Evolutionary conservation across 768 basidiomycete species (phyloP).

Genomic region (Leccinum disarticulatum): DNA sequence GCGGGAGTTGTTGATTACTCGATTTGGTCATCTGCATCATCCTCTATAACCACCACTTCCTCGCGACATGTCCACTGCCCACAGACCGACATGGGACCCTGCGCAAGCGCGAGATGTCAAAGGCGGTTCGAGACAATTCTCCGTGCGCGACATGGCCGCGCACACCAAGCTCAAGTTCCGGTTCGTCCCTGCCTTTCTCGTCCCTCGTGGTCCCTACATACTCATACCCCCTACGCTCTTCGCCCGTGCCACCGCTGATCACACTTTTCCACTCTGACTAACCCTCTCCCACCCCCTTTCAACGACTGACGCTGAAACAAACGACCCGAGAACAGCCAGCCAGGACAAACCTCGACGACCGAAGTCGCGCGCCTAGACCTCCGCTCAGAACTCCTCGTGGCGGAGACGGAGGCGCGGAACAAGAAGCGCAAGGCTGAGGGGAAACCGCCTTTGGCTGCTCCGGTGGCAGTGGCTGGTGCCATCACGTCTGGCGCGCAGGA

Average conservation of each 20-base stretch:
- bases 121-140: conserved; percentile 89
- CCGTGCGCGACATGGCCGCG: conserved; percentile 89
- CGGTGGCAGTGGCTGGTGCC: conserved; percentile 19
- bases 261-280: neutral
- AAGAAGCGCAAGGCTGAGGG: conserved; percentile 94
- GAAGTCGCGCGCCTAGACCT: conserved; percentile 84
- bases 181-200: conserved; percentile 37
- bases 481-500: neutral
- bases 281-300: neutral
- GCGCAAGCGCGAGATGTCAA: conserved; percentile 92
- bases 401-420: conserved; percentile 84
- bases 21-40: neutral
- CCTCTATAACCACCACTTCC: neutral
- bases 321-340: conserved; percentile 51
- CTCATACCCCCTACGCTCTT: neutral
- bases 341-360: conserved; percentile 78
- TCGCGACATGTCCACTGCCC: conserved; percentile 76
- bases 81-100: conserved; percentile 97
- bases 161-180: conserved; percentile 99
- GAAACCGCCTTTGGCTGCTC: conserved; percentile 38
- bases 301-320: neutral
- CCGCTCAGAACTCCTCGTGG: conserved; percentile 75
- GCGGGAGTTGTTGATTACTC: no score
- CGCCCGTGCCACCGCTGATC: neutral
- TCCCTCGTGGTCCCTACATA: neutral